Evolutionary conservation across 2,329 filamentous ascomycete genomes (phyloP), one percentile per base, ranked within the genome.

Genomic region (Macrophomina phaseolina): DNA sequence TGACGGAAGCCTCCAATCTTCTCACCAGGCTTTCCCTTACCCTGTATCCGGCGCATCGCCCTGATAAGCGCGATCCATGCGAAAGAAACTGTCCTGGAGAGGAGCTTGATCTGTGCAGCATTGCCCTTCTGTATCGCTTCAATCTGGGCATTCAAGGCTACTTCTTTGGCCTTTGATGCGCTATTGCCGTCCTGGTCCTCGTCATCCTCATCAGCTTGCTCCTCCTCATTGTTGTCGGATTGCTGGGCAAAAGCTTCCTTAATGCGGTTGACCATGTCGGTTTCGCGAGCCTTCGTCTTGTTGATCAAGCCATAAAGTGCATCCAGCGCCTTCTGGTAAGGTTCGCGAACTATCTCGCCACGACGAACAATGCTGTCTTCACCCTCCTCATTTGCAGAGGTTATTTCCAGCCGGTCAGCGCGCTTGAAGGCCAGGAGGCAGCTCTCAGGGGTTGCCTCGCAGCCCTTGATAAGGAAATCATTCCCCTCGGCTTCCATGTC

Each of bases 51-150:
- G 66, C 95, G 91, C 87, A 97, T 97, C 4, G 94, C 91, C 61
- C 95, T 90, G 80, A 97, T 96, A 67, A 98, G 84, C 16, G 93
- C 93, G 74, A 98, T 96, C 95, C 95, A 99, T 4, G 93, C 90
- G 73, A 93, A 94, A 0, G 95, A 97, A 65, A 99, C 90, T 1
- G 92, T 94, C 72, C 91, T 90, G 49, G 91, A 94, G 28, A 98
- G 85, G 16, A 91, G 83, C 34, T 90, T 89, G 40, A 90, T 88
- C 74, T 97, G 92, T 5, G 86, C 86, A 7, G 88, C 86, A 74
- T 91, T 91, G 11, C 89, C 89, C 68, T 91, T 86, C 73, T 85
- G 83, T 51, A 89, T 82, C 5, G 83, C 82, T 64, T 87, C 83
- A 51, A 89, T 82, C 71, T 89, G 85, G 18, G 78, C 77, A 45